phyloP scores from a whole-genome alignment of 306 rosid species.

The Citrullus colocynthis region DNA sequence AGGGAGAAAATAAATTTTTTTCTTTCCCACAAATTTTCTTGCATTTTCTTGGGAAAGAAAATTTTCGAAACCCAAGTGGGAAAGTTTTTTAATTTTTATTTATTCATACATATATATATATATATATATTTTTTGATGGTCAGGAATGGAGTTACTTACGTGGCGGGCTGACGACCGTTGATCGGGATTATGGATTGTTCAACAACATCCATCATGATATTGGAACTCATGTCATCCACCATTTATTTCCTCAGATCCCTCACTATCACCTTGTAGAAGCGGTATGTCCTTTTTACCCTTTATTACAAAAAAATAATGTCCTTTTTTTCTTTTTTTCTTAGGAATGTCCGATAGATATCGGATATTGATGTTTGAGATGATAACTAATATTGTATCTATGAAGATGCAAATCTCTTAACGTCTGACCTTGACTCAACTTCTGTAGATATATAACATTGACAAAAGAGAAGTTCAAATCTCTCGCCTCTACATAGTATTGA shows the following conservation, averaged over 20 bases:
- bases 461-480: no score
- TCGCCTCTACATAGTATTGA: no score
- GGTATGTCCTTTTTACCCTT: slow-evolving; percentile 19
- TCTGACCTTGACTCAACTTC: no score
- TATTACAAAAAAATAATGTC: no score
- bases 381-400: no score
- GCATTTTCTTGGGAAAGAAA: not conserved
- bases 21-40: not conserved
- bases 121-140: not conserved
- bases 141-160: slow-evolving; percentile 90
- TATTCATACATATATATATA: no score
- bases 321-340: no score
- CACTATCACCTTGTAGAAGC: slow-evolving; percentile 90
- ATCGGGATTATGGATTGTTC: slow-evolving; percentile 85
- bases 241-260: slow-evolving; percentile 96
- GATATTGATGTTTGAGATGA: no score
- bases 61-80: not conserved
- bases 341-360: no score
- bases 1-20: not conserved
- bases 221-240: slow-evolving; percentile 98
- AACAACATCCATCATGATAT: slow-evolving; percentile 86
- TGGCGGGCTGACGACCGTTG: slow-evolving; percentile 87
- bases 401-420: no score
- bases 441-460: no score
- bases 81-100: not conserved